Percentiles rank a stretch among this genome's conserved stretches.
phyloP scores from a whole-genome alignment of 768 basidiomycete species.

The Termitomyces sp. region DNA sequence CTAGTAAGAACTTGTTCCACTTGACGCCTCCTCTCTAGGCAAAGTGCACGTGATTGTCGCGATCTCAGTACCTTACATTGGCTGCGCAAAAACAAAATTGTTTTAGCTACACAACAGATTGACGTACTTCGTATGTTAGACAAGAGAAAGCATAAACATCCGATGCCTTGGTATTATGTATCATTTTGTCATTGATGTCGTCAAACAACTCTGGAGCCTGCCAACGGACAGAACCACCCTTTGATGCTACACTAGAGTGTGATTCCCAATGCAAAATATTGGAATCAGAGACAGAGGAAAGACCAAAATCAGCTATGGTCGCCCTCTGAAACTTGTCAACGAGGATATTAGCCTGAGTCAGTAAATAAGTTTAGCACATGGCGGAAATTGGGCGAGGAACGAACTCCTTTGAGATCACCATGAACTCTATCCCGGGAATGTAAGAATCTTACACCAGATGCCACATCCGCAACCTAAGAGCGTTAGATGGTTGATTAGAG shows the following conservation, averaged over 20 bases:
- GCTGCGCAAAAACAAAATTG: no score
- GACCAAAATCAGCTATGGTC: slow-evolving; percentile 22
- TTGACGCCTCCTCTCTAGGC: no score
- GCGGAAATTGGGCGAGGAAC: neutral
- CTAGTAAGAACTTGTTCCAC: no score
- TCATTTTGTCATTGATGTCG: slow-evolving; percentile 5
- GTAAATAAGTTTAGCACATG: no score
- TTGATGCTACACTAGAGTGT: slow-evolving; percentile 6
- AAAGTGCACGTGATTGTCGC: no score
- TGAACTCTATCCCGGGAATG: slow-evolving; percentile 33
- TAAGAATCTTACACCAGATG: slow-evolving; percentile 26
- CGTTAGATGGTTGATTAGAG: neutral
- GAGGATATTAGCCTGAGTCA: slow-evolving; percentile 20
- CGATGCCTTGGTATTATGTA: slow-evolving; percentile 10
- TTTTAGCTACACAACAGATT: no score
- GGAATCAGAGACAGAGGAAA: slow-evolving; percentile 13
- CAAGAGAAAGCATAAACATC: slow-evolving; percentile 19
- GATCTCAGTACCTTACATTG: no score
- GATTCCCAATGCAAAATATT: slow-evolving; percentile 13
- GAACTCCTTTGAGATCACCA: slow-evolving; percentile 41
- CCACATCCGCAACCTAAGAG: slow-evolving; percentile 26
- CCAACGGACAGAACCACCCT: slow-evolving; percentile 17
- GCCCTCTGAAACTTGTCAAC: slow-evolving; percentile 13
- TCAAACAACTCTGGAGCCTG: slow-evolving; percentile 20
- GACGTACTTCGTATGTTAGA: slow-evolving; percentile 17